Evolutionary conservation across 2,329 filamentous ascomycete species (phyloP).

Genomic region (Thelonectria olida): DNA sequence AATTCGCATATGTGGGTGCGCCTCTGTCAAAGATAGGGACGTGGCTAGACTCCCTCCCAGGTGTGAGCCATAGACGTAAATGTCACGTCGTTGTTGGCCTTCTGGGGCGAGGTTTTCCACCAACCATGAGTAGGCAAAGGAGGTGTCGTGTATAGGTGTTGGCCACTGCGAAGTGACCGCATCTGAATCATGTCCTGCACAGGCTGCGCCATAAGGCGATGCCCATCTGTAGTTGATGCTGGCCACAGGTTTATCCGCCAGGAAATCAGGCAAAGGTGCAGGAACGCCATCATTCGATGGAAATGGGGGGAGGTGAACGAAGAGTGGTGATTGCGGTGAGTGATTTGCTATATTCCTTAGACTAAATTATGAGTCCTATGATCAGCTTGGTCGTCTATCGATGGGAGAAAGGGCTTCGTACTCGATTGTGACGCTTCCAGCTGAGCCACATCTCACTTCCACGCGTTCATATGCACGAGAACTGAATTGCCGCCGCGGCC

Average conservation of each 20-base stretch:
- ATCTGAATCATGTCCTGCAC: neutral
- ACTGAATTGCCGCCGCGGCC: conserved; percentile 30
- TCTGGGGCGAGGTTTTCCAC: conserved; percentile 53
- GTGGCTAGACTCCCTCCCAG: conserved; percentile 66
- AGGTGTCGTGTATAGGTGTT: conserved; percentile 64
- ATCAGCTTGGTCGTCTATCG: conserved; percentile 27
- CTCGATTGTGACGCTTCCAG: conserved; percentile 61
- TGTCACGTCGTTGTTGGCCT: conserved; percentile 45
- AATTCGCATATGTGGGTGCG: conserved; percentile 52
- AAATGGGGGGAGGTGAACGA: conserved; percentile 65
- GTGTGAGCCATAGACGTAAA: conserved; percentile 64
- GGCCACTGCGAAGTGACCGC: conserved; percentile 58
- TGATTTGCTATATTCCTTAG: conserved; percentile 57
- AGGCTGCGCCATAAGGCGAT: conserved; percentile 19
- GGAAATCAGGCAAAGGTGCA: conserved; percentile 51
- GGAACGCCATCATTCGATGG: conserved; percentile 43
- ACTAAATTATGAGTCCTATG: conserved; percentile 54
- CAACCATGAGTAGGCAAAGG: conserved; percentile 65
- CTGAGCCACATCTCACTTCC: conserved; percentile 57
- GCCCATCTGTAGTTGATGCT: conserved; percentile 70
- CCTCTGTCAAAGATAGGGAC: conserved; percentile 66
- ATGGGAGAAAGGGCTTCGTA: conserved; percentile 44
- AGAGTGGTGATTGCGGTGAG: conserved; percentile 52
- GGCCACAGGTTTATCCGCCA: conserved; percentile 56
- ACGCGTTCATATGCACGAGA: conserved; percentile 50